Base-by-base conservation (phyloP, 129 eudicot species). In the Escallonia rubra region DNA sequence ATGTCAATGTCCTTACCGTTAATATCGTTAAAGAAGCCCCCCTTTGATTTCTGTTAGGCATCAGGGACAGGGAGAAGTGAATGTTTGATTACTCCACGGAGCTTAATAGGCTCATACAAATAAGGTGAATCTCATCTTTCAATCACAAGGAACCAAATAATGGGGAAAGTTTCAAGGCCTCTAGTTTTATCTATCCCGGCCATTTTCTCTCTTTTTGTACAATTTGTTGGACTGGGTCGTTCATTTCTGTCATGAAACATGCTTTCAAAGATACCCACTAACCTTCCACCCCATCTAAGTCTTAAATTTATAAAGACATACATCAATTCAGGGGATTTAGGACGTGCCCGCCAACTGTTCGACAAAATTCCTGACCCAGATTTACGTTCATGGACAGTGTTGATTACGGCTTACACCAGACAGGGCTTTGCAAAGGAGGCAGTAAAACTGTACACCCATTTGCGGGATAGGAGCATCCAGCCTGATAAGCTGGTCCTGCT, bases 261-360 rank as follows among this genome's bases (percentile, higher is more conserved):
- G 96, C 66, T 79, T 45, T 55, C 76, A 8, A 90, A 77, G 80
- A 51, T 81, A 57, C 96, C 94, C 69, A 68, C 52, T 14, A 86
- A 78, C 68, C 82, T 83, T 69, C 85, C 94, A 5, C 74, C 87
- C 44, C 84, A 83, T 59, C 68, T 81, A 43, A 77, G 62, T 57
- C 69, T 80, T 70, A 83, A 73, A 67, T 81, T 86, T 59, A 82
- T 90, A 57, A 84, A 78, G 14, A 47, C 66, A 0, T 76, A 79
- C 59, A 46, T 67, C n/a, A 63, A 78, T 10, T 83, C 91, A 4
- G 86, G 86, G 5, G 88, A 89, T 74, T 54, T 89, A 61, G 34
- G 46, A 2, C 87, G 86, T 72, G 96, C 96, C 23, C 93, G 86
- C 88, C 90, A 81, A 1, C 75, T 89, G 94, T 86, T 89, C 40